Conservation (phyloP, 106 monocot genomes). For the Phalaenopsis equestris region DNA sequence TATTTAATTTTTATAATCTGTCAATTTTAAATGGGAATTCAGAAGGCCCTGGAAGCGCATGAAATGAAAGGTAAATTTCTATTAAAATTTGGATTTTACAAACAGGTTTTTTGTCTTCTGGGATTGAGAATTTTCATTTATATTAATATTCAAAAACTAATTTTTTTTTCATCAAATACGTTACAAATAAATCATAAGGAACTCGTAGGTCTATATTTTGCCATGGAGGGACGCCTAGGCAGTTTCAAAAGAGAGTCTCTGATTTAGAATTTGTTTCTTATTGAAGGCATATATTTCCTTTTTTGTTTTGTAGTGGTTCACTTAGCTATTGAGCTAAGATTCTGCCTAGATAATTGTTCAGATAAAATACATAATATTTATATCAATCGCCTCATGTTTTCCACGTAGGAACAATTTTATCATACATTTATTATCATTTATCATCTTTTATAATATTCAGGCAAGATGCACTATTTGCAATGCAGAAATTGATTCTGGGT, state of each 20-base stretch:
- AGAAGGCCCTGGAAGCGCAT: background rate
- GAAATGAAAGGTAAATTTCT: background rate
- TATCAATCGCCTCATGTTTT: background rate
- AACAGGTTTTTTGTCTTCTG: background rate
- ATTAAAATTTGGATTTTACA: background rate
- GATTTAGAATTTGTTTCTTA: background rate
- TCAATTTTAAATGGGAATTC: background rate
- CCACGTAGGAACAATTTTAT: background rate
- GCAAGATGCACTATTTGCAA: slow-evolving; percentile 67
- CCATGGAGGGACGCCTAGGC: background rate
- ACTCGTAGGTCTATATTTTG: background rate
- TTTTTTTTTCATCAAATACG: background rate
- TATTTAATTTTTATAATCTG: background rate
- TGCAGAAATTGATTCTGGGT: slow-evolving; percentile 51
- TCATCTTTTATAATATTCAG: slow-evolving; percentile 25
- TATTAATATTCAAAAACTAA: background rate
- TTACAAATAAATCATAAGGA: no score
- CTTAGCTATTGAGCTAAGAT: background rate
- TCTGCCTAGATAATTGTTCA: background rate
- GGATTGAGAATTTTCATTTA: background rate
- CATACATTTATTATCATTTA: background rate
- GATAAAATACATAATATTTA: background rate
- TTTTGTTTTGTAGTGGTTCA: background rate
- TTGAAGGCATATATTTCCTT: background rate
- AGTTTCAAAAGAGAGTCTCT: background rate